Percentiles rank a stretch among this genome's conserved stretches.
Evolutionary conservation across 306 rosid species (phyloP).

Genomic region (Myrica gale): DNA sequence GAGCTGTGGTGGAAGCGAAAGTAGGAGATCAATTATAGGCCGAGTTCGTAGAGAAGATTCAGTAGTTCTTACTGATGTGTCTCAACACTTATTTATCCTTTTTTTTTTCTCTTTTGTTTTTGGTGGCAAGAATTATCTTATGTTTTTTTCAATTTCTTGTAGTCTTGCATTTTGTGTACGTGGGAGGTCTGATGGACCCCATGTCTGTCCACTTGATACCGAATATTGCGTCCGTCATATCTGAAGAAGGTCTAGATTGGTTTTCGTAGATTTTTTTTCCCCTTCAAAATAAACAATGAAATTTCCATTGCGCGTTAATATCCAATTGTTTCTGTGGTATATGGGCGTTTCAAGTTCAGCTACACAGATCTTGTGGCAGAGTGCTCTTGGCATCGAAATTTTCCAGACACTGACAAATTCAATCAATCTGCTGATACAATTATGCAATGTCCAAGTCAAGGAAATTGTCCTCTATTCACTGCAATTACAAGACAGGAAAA

Average conservation of each 20-base stretch:
- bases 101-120: too few species aligned
- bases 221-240: too few species aligned
- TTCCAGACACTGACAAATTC: neutral
- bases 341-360: too few species aligned
- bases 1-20: neutral
- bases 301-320: too few species aligned
- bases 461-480: neutral
- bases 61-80: neutral
- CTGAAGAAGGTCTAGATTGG: too few species aligned
- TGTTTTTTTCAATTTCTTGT: neutral
- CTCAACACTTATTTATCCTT: neutral
- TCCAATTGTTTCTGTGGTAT: too few species aligned
- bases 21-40: neutral
- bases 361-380: neutral
- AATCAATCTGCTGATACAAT: neutral
- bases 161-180: neutral
- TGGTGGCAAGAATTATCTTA: too few species aligned
- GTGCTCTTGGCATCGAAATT: neutral
- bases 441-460: neutral
- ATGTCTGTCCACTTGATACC: too few species aligned
- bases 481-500: neutral
- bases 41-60: neutral
- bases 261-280: too few species aligned
- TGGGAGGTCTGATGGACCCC: neutral
- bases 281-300: too few species aligned